phyloP scores from a whole-genome alignment of 768 basidiomycete genomes.

The Phlegmacium glaucopus region DNA sequence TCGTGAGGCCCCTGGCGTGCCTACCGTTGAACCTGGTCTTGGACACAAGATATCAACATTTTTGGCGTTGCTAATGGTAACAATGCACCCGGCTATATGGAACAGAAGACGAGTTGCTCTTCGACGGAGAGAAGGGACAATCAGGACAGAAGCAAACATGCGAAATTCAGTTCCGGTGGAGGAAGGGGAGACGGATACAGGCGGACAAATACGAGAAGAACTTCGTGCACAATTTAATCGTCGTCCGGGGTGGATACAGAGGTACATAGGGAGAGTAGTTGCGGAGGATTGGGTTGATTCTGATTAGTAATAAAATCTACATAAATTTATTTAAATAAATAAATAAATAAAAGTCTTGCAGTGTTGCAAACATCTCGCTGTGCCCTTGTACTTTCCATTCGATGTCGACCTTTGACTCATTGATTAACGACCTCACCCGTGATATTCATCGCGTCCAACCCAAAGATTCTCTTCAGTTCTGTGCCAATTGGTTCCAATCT shows the following conservation, averaged over 20 bases:
- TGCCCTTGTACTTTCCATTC: not conserved
- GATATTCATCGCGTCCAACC: constrained; percentile 86
- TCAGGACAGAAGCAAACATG: constrained; percentile 62
- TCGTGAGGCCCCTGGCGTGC: constrained; percentile 22
- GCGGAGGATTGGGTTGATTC: constrained; percentile 66
- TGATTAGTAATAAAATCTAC: constrained; percentile 28
- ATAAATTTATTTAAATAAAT: too few species aligned
- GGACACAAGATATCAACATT: constrained; percentile 52
- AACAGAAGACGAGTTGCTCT: constrained; percentile 60
- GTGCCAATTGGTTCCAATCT: constrained; percentile 91
- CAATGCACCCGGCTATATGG: constrained; percentile 73
- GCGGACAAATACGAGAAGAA: constrained; percentile 36
- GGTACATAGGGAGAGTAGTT: constrained; percentile 63
- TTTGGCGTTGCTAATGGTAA: constrained; percentile 51
- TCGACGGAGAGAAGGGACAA: constrained; percentile 57
- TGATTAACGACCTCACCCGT: constrained; percentile 82
- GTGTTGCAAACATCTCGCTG: too few species aligned
- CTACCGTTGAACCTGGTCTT: constrained; percentile 42
- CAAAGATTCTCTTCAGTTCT: constrained; percentile 88
- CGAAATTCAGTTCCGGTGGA: constrained; percentile 27
- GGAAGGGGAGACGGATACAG: constrained; percentile 22
- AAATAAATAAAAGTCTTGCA: too few species aligned
- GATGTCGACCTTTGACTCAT: constrained; percentile 71
- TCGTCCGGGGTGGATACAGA: constrained; percentile 58
- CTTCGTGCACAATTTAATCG: constrained; percentile 47